Percentiles rank a stretch among this genome's conserved stretches.
These are phyloP conservation scores for Adansonia digitata DNA, from an alignment of 345 rosid genomes.

Conservation along the genomic window DNA sequence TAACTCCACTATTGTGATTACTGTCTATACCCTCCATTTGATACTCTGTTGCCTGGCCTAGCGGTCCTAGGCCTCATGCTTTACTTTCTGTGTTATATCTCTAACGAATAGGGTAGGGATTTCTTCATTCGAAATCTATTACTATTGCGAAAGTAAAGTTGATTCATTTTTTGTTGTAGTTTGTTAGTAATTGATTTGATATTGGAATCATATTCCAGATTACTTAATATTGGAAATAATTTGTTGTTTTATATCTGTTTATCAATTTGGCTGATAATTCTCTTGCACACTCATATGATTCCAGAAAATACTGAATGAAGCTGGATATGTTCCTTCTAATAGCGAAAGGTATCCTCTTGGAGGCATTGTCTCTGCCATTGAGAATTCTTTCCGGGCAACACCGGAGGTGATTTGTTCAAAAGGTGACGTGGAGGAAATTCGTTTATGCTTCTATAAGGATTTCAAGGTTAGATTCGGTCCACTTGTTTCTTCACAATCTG, in stretches of 20 bases:
- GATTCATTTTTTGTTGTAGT: neutral
- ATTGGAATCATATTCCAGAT: neutral
- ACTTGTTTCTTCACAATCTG: neutral
- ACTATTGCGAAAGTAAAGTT: neutral
- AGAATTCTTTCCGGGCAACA: conserved; percentile 75
- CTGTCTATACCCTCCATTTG: neutral
- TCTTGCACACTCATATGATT: conserved; percentile 7
- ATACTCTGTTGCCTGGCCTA: neutral
- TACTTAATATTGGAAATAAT: neutral
- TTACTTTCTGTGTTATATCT: neutral
- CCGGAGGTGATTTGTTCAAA: conserved; percentile 65
- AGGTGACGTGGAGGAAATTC: conserved; percentile 65
- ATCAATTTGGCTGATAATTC: conserved; percentile 11
- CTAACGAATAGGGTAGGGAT: neutral
- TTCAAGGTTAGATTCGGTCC: conserved; percentile 52
- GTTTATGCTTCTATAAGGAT: conserved; percentile 81
- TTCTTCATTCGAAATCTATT: neutral
- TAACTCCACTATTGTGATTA: neutral
- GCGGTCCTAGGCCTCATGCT: neutral
- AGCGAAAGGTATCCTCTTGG: conserved; percentile 87
- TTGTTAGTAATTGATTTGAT: neutral
- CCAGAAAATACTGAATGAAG: conserved; percentile 78
- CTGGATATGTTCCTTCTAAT: conserved; percentile 86
- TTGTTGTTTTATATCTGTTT: conserved; percentile 4
- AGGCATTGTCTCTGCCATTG: conserved; percentile 77